Conservation (phyloP, 306 rosid species). For the Coriaria nepalensis region DNA sequence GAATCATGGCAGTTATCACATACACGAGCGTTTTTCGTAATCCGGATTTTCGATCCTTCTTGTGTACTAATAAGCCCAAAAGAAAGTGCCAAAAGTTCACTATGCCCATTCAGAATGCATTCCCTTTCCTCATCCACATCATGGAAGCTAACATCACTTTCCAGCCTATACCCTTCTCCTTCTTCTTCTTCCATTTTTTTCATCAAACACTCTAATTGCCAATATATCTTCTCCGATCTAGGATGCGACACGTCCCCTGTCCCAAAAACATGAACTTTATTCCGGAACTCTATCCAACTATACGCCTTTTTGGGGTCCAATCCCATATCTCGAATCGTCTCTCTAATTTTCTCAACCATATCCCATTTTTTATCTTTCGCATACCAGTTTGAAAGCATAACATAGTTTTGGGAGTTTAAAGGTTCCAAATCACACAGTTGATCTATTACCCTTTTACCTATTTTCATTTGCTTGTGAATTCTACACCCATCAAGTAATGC, state of each 20-base stretch:
- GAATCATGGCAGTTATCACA: slow-evolving; percentile 42
- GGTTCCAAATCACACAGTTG: slow-evolving; percentile 54
- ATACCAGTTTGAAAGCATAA: slow-evolving; percentile 47
- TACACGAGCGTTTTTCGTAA: slow-evolving; percentile 42
- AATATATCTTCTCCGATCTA: slow-evolving; percentile 36
- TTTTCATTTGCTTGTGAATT: slow-evolving; percentile 21
- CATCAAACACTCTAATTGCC: slow-evolving; percentile 36
- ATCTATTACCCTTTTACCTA: slow-evolving; percentile 40
- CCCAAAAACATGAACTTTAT: slow-evolving; percentile 58
- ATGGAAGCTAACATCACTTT: slow-evolving; percentile 36
- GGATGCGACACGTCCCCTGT: slow-evolving; percentile 65
- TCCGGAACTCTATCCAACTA: slow-evolving; percentile 46
- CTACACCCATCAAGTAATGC: slow-evolving; percentile 56
- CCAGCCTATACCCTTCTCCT: slow-evolving; percentile 13
- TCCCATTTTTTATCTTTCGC: slow-evolving; percentile 32
- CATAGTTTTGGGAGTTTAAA: slow-evolving; percentile 49
- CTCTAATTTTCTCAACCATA: slow-evolving; percentile 24
- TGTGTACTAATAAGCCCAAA: slow-evolving; percentile 49
- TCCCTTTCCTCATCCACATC: slow-evolving; percentile 68
- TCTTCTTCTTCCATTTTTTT: slow-evolving; percentile 42
- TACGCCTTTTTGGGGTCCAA: slow-evolving; percentile 43
- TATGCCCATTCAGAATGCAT: slow-evolving; percentile 43
- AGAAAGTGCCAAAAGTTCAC: slow-evolving; percentile 56
- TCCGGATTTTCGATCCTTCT: slow-evolving; percentile 30
- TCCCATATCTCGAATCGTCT: slow-evolving; percentile 40